Evolutionary conservation across 192 early-diverging fungal species (phyloP), one percentile per base, ranked within the genome.

Genomic region (Coemansia umbellata): DNA sequence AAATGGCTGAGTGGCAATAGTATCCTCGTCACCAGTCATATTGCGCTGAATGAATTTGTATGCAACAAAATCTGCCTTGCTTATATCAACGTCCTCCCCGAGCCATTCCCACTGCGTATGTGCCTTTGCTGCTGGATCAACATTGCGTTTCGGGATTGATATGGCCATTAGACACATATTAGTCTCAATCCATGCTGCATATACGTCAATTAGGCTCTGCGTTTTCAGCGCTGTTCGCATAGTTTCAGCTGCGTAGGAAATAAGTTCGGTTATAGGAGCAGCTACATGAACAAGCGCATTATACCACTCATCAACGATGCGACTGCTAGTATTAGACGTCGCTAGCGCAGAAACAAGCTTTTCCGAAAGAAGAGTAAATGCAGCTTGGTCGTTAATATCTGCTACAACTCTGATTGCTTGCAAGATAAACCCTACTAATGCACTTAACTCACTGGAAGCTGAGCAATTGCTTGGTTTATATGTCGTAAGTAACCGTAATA

Each of bases 81-180:
- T 47, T 0, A 55, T 35, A 7, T 63, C 54, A 11, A 81, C 64
- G 37, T 87, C 83, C 43, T 76, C 55, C 31, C 77, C 77, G 14
- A 92, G 63, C 45, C 87, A 83, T 26, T 80, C 58, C 42, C 86
- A 78, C 60, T 82, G 84, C 8, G 85, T 66, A 17, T 81, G 79
- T 1, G 88, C 79, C 51, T 84, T 83, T 4, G 86, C 78, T 5
- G 90, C 92, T 3, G 95, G 93, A 69, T 98, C 95, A 17, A 90
- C 74, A 0, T 90, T 83, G 19, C 89, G 82, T 22, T 81, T 63
- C 5, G 95, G 95, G 22, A 98, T 70, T 37, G 92, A 91, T 1
- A 82, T 62, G 6, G 65, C 59, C 44, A 94, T 52, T 60, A 92
- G 80, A 1, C 82, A 67, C 8, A 87, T 32, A 0, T 80, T 81